Evolutionary conservation across 257 asterid species (phyloP).

Genomic region (Nicotiana knightiana): DNA sequence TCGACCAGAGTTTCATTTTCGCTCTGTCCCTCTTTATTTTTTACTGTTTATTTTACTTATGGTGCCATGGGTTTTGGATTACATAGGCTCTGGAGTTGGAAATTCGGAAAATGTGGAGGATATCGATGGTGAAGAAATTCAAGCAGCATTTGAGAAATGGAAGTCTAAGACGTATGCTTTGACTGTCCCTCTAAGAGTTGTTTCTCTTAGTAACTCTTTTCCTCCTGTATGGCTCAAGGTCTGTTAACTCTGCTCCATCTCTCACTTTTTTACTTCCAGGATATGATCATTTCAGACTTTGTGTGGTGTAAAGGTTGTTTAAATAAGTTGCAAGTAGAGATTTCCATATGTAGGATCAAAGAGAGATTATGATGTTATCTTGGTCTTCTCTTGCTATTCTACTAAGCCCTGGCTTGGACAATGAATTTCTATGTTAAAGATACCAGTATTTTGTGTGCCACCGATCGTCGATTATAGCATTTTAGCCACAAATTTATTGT

Average conservation of each 20-base stretch:
- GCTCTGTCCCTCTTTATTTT: neutral
- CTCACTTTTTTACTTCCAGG: neutral
- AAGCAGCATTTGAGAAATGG: constrained; percentile 74
- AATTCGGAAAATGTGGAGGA: constrained; percentile 29
- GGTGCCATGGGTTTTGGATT: neutral
- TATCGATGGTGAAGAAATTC: constrained; percentile 44
- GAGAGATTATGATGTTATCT: neutral
- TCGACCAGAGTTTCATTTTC: neutral
- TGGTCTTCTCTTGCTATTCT: neutral
- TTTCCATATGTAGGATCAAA: neutral
- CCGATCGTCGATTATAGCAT: neutral
- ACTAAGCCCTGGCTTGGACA: neutral
- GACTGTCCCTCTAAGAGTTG: constrained; percentile 71
- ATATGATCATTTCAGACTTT: neutral
- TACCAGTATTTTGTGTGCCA: neutral
- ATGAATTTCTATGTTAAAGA: neutral
- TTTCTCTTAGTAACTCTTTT: constrained; percentile 68
- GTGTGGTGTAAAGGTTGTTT: neutral
- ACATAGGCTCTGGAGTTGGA: constrained; percentile 13
- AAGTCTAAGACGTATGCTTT: constrained; percentile 76
- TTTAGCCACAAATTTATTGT: too few species aligned
- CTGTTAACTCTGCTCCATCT: constrained; percentile 4
- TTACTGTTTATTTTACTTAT: neutral
- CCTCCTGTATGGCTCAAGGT: constrained; percentile 90
- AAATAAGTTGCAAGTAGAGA: neutral